Conservation (phyloP, 73 alveolate species). For the Paramecium sonneborni region DNA sequence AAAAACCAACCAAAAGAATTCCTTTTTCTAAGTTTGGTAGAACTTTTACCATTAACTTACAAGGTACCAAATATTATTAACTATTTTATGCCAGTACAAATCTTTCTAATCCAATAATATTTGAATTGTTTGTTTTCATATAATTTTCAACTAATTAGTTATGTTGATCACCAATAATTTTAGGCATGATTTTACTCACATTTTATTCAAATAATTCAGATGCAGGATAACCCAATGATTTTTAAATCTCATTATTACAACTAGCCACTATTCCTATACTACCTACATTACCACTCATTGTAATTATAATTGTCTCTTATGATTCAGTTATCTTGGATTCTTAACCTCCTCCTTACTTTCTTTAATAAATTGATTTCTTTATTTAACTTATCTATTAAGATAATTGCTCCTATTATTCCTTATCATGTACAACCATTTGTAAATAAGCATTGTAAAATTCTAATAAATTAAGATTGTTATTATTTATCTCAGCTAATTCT, state of each 20-base stretch:
- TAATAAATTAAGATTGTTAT: conserved; percentile 30
- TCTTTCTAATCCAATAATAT: conserved; percentile 55
- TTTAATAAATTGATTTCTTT: conserved; percentile 34
- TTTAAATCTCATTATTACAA: conserved; percentile 53
- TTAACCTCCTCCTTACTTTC: conserved; percentile 52
- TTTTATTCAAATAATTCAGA: conserved; percentile 60
- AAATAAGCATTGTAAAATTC: conserved; percentile 56
- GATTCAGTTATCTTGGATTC: conserved; percentile 58
- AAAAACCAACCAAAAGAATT: conserved; percentile 65
- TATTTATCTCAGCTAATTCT: conserved; percentile 55
- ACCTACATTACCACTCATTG: conserved; percentile 62
- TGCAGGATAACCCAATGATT: conserved; percentile 49
- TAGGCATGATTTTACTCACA: conserved; percentile 66
- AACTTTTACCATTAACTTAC: conserved; percentile 60
- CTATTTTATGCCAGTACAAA: conserved; percentile 52
- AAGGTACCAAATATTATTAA: conserved; percentile 54
- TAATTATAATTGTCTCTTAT: conserved; percentile 53
- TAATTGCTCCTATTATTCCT: conserved; percentile 3
- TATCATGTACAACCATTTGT: conserved; percentile 51
- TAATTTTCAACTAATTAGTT: conserved; percentile 45
- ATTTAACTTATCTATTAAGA: conserved; percentile 26
- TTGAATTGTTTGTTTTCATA: conserved; percentile 37
- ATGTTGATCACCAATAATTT: conserved; percentile 55
- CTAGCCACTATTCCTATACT: conserved; percentile 59
- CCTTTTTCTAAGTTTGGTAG: conserved; percentile 70